Evolutionary conservation across 31 red algal species (phyloP), one percentile per base, ranked within the genome.

Genomic region (Bonnemaisonia californica): DNA sequence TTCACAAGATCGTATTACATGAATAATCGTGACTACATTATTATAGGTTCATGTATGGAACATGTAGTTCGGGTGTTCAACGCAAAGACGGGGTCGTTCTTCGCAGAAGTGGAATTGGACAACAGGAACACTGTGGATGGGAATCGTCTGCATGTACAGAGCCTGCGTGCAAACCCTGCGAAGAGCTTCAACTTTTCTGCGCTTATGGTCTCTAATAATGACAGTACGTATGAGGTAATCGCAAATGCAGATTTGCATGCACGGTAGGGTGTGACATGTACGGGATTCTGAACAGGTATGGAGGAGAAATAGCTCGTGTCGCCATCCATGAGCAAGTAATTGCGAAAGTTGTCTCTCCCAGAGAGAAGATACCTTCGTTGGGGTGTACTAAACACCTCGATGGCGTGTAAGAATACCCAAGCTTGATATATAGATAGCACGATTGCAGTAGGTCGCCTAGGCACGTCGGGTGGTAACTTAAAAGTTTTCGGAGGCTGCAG

Each of bases 1-100:
- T 98, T 86, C 69, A 98, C 96, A 30, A 82, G 96, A 45, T 95
- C 96, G 29, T 98, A 98, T 71, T 98, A 95, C 75, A 85, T 98
- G 85, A 87, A 92, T 75, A 77, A 88, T 75, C 75, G 82, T 26
- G 96, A 91, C 51, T 98, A 95, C 65, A 93, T 98, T 57, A 82
- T 98, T 11, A 77, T 89, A 3, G 96, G 92, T 3, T 93, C 89
- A 5, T 95, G 84, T 65, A 81, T 85, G 72, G 96, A 98, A 70
- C 62, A 76, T 41, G 77, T 84, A 11, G 96, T 98, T 41, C 70
- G 92, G 1, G 73, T 98, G 9, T 95, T 65, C 72, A 89, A 81
- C 41, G 85, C 86, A 30, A 58, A 57, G 21, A 89, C 85, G 1
- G 87, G 87, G 21, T 62, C 80, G 1, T 82, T 79, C 60, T 73